These are phyloP conservation scores for Chloris gayana DNA, from an alignment of 176 grass and related monocot species.

Conservation along the genomic window DNA sequence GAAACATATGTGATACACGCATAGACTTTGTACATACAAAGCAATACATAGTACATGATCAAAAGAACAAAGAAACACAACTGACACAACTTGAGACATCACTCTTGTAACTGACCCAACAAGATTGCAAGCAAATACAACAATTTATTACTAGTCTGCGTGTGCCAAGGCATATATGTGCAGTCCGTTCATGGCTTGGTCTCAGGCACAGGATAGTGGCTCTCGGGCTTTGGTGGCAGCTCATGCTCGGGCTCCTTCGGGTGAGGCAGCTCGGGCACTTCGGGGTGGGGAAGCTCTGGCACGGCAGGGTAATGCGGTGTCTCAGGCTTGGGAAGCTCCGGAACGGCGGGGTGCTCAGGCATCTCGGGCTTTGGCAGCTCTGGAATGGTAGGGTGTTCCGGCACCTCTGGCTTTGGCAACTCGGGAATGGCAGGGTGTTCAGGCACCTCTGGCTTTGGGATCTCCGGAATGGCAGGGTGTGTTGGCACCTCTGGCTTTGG, in stretches of 20 bases:
- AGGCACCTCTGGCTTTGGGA: neutral
- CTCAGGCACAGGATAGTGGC: neutral
- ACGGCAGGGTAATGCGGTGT: neutral
- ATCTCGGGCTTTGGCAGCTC: neutral
- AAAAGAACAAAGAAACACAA: neutral
- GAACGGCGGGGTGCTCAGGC: neutral
- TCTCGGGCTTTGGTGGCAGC: constrained; percentile 6
- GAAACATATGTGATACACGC: neutral
- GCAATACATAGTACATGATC: neutral
- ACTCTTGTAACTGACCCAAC: neutral
- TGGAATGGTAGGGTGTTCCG: neutral
- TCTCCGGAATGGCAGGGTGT: neutral
- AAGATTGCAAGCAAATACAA: neutral
- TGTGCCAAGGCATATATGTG: neutral
- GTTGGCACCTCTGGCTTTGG: neutral
- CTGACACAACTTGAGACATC: neutral
- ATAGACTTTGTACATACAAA: neutral
- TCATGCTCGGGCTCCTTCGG: constrained; percentile 7
- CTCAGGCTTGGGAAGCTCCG: neutral
- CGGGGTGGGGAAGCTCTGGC: neutral
- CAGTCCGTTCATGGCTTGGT: constrained; percentile 12
- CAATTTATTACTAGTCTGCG: neutral
- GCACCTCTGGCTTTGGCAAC: neutral
- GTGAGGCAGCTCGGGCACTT: neutral
- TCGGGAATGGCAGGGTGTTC: neutral